Evolutionary conservation across 2,329 filamentous ascomycete genomes (phyloP), one percentile per base, ranked within the genome.

Genomic region (Exophiala lecanii-corni): DNA sequence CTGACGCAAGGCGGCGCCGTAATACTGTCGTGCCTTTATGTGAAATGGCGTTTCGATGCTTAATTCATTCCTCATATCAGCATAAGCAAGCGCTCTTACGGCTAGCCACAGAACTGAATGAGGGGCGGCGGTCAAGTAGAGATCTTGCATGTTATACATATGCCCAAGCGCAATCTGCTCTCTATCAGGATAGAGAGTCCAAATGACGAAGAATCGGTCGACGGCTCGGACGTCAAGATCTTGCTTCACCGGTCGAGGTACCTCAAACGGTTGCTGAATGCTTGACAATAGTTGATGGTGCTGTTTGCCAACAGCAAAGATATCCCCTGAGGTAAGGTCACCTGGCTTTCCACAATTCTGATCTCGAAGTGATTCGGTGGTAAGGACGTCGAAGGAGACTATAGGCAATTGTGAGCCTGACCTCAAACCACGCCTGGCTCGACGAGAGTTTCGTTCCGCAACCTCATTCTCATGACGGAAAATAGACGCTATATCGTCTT

Each of bases 121-220:
- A 19, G 43, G 31, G 9, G 31, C 18, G 13, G 43, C 38, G 7
- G 17, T 26, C 7, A 36, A 17, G 18, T 36, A 46, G 16, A 41
- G 43, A 18, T 12, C 35, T 3, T 23, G 32, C 23, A 46, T 25
- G n/a, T 46, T 17, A 12, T 35, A 28, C 38, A 46, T 35, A 28
- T 41, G 31, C 9, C 43, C 43, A 7, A 31, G 18, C 13, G 39
- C 23, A 10, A 42, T n/a, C 25, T 37, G 28, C 16, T 42, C 20
- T 16, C 42, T 46, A 37, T 26, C 19, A n/a, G 43, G 38, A 42
- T 42, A 31, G n/a, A 46, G 26, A 9, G 43, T 46, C 43, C 43
- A 46, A 19, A 28, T 43, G 41, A 26, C n/a, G 26, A 36, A 43
- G 32, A 47, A 39, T 7, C 40, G 34, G 16, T 39, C 40, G 15